Conservation (phyloP, 2,329 filamentous ascomycete species). For the Myriosclerotinia curreyana region DNA sequence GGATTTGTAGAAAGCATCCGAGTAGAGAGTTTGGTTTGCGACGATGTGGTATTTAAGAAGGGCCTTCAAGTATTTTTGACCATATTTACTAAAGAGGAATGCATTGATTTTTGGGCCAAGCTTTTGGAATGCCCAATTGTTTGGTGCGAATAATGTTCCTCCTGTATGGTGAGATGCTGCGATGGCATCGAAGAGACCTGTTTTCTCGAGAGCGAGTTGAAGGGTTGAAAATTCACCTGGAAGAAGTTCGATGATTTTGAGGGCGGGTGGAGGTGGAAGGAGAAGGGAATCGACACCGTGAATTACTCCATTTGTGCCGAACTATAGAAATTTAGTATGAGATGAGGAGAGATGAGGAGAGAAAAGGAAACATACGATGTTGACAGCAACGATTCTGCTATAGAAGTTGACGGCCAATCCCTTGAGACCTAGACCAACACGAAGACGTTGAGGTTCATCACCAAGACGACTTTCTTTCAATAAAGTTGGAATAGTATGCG, state of each 20-base stretch:
- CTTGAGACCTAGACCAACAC: constrained; percentile 58
- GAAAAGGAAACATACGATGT: constrained; percentile 56
- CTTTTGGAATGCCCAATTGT: constrained; percentile 74
- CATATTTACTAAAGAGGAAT: constrained; percentile 79
- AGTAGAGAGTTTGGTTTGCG: constrained; percentile 73
- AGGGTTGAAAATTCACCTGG: constrained; percentile 77
- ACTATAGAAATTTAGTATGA: constrained; percentile 42
- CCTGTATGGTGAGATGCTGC: constrained; percentile 56
- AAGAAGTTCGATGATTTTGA: constrained; percentile 61
- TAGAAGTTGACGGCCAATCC: constrained; percentile 76
- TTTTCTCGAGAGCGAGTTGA: constrained; percentile 69
- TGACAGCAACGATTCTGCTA: constrained; percentile 63
- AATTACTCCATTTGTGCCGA: constrained; percentile 74
- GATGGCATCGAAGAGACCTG: constrained; percentile 62
- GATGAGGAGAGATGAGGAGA: not conserved
- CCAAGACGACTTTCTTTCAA: constrained; percentile 59
- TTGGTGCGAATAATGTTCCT: constrained; percentile 76
- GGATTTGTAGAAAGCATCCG: constrained; percentile 70
- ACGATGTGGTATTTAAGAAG: constrained; percentile 78
- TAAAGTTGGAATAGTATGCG: constrained; percentile 72
- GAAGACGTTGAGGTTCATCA: constrained; percentile 67
- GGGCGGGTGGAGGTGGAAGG: constrained; percentile 66
- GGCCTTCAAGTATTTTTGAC: constrained; percentile 72
- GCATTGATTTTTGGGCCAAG: constrained; percentile 72
- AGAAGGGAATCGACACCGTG: constrained; percentile 74